Percentiles rank a stretch among this genome's conserved stretches.
phyloP scores from a whole-genome alignment of 2,329 filamentous ascomycete species.

The Teratosphaeriaceae sp. region DNA sequence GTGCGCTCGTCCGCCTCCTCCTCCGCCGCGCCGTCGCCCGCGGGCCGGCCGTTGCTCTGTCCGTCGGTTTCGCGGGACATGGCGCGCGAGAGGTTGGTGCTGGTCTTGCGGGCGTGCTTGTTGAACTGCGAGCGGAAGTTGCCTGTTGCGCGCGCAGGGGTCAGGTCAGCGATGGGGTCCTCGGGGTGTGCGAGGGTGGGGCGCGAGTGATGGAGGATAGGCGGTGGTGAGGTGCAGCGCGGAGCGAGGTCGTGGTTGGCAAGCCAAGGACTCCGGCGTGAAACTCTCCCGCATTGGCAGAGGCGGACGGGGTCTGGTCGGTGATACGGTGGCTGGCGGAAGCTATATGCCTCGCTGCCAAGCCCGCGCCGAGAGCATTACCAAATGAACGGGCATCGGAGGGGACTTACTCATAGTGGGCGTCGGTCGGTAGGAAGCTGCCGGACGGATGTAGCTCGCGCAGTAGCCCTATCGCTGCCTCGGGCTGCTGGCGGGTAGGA shows the following conservation, averaged over 20 bases:
- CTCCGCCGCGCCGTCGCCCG: slow-evolving; percentile 8
- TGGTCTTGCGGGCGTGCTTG: slow-evolving; percentile 14
- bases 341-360: not conserved
- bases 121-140: slow-evolving; percentile 13
- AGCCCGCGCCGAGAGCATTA: too few relatives aligned
- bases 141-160: not conserved
- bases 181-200: not conserved
- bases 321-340: not conserved
- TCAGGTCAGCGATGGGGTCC: not conserved
- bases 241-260: not conserved
- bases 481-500: too few relatives aligned
- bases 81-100: slow-evolving; percentile 6
- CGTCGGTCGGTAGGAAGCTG: not conserved
- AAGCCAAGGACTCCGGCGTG: not conserved
- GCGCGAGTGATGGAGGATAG: too few relatives aligned
- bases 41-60: not conserved
- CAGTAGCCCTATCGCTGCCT: not conserved
- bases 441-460: not conserved
- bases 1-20: slow-evolving; percentile 17
- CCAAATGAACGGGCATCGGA: not conserved
- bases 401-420: slow-evolving; percentile 3
- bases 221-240: too few relatives aligned
- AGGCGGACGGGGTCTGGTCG: slow-evolving; percentile 3
- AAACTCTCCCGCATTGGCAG: slow-evolving; percentile 5
- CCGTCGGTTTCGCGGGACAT: not conserved